Evolutionary conservation across 2,329 filamentous ascomycete genomes (phyloP).

Genomic region (Colletotrichum brevisporum): DNA sequence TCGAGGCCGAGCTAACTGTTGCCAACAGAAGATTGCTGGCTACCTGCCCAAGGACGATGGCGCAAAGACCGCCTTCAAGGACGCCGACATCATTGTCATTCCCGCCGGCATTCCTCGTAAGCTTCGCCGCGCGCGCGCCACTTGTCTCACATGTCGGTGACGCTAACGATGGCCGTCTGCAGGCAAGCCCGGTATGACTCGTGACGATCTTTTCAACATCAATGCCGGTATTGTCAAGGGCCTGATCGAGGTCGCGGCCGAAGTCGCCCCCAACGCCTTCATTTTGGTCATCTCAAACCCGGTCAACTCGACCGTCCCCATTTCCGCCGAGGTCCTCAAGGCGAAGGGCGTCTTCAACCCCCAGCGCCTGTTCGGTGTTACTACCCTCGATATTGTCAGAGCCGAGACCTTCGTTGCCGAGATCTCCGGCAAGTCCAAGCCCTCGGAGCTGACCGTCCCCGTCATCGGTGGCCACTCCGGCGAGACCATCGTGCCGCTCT

Average conservation of each 20-base stretch:
- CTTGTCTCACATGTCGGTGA: not conserved
- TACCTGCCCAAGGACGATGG: conserved; percentile 90
- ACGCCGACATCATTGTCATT: conserved; percentile 96
- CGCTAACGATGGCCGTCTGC: conserved; percentile 35
- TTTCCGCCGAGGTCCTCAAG: conserved; percentile 97
- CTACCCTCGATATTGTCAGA: conserved; percentile 97
- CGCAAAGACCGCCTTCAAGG: conserved; percentile 88
- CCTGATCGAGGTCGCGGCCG: conserved; percentile 88
- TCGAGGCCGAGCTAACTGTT: conserved; percentile 23
- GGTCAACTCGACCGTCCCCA: conserved; percentile 98
- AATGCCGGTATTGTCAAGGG: conserved; percentile 98
- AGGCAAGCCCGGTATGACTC: conserved; percentile 99
- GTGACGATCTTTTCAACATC: conserved; percentile 99
- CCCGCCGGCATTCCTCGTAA: conserved; percentile 97
- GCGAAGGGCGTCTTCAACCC: conserved; percentile 92
- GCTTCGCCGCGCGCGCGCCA: conserved; percentile 51
- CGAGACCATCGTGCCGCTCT: conserved; percentile 97
- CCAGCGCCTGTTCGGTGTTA: conserved; percentile 97
- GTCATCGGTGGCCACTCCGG: conserved; percentile 98
- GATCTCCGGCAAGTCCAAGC: conserved; percentile 85
- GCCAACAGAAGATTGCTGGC: conserved; percentile 81
- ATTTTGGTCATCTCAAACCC: conserved; percentile 99
- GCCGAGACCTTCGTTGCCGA: conserved; percentile 96
- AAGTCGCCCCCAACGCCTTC: conserved; percentile 92
- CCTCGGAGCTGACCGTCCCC: conserved; percentile 86